A percentile compares a stretch with the other conserved stretches of the same genome.
These are phyloP conservation scores for Serpula lacrymans DNA, from an alignment of 768 basidiomycete genomes.

Conservation along the genomic window DNA sequence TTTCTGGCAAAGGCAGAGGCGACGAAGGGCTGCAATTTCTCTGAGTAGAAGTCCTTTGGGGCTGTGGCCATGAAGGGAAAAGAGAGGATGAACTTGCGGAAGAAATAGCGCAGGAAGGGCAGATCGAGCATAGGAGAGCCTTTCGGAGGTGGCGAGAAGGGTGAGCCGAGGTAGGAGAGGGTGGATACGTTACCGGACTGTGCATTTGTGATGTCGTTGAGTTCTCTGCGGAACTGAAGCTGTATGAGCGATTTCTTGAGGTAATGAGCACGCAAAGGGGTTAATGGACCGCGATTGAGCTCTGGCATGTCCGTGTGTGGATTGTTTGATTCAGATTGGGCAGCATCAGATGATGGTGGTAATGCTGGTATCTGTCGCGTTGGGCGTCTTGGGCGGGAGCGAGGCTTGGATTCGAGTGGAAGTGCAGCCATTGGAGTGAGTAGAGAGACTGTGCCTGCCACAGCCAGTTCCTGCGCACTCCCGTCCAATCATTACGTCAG, in stretches of 20 bases:
- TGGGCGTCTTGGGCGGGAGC: constrained; percentile 8
- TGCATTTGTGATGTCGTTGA: constrained; percentile 59
- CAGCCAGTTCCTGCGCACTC: too few species aligned
- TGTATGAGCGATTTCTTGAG: constrained; percentile 94
- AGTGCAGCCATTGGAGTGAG: too few species aligned
- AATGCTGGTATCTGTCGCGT: constrained; percentile 8
- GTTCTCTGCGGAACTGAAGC: constrained; percentile 80
- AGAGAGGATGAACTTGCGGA: constrained; percentile 88
- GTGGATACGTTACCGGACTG: constrained; percentile 47
- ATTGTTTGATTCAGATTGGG: background rate
- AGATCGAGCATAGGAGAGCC: constrained; percentile 61
- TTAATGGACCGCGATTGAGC: constrained; percentile 41
- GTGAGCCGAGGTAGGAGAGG: constrained; percentile 84
- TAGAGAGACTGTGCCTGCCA: too few species aligned
- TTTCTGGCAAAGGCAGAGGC: constrained; percentile 79
- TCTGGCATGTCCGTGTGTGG: background rate
- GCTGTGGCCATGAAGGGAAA: constrained; percentile 94
- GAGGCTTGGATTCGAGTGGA: background rate
- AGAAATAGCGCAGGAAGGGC: constrained; percentile 86
- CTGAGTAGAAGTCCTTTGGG: constrained; percentile 87
- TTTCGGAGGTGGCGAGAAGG: constrained; percentile 73
- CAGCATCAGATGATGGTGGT: background rate
- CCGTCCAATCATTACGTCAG: too few species aligned
- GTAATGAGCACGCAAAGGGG: constrained; percentile 92
- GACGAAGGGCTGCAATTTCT: constrained; percentile 93